A percentile compares a stretch with the other conserved stretches of the same genome.
Evolutionary conservation across 108 stramenopile genomes (phyloP).

Genomic region (Nitzschia inconspicua): DNA sequence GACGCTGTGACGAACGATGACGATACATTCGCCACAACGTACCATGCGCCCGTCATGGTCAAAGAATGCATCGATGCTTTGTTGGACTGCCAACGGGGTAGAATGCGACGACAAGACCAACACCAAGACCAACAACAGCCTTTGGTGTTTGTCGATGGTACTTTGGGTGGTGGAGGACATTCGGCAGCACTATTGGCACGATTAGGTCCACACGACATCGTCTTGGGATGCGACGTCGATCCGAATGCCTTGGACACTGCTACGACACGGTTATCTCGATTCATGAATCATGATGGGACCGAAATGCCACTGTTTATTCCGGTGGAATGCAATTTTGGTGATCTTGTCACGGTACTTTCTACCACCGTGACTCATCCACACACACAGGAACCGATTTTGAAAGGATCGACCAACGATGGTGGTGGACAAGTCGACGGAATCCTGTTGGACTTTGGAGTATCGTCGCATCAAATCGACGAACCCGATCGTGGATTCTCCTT

Average conservation of each 20-base stretch:
- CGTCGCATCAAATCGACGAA: slow-evolving; percentile 90
- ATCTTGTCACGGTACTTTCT: slow-evolving; percentile 45
- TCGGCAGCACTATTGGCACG: slow-evolving; percentile 64
- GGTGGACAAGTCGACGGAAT: slow-evolving; percentile 75
- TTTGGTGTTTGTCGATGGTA: slow-evolving; percentile 80
- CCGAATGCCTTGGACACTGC: slow-evolving; percentile 63
- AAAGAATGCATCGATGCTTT: slow-evolving; percentile 77
- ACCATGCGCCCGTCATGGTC: slow-evolving; percentile 88
- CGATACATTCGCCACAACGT: slow-evolving; percentile 57
- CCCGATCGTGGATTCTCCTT: slow-evolving; percentile 91
- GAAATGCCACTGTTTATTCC: slow-evolving; percentile 47
- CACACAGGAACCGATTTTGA: slow-evolving; percentile 25
- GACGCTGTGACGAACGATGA: too few relatives aligned
- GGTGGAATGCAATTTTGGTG: slow-evolving; percentile 63
- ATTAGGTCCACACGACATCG: slow-evolving; percentile 58
- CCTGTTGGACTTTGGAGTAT: slow-evolving; percentile 90
- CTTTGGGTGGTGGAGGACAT: slow-evolving; percentile 88
- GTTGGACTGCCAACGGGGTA: slow-evolving; percentile 36
- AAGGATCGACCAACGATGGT: too few relatives aligned
- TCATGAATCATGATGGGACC: slow-evolving; percentile 39
- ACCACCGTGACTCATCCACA: slow-evolving; percentile 39
- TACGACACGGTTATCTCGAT: slow-evolving; percentile 53
- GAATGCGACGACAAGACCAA: slow-evolving; percentile 13
- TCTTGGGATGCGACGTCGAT: slow-evolving; percentile 86
- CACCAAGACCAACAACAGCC: slow-evolving; percentile 20